phyloP scores from a whole-genome alignment of 441 rosid genomes.

The Geranium incanum region DNA sequence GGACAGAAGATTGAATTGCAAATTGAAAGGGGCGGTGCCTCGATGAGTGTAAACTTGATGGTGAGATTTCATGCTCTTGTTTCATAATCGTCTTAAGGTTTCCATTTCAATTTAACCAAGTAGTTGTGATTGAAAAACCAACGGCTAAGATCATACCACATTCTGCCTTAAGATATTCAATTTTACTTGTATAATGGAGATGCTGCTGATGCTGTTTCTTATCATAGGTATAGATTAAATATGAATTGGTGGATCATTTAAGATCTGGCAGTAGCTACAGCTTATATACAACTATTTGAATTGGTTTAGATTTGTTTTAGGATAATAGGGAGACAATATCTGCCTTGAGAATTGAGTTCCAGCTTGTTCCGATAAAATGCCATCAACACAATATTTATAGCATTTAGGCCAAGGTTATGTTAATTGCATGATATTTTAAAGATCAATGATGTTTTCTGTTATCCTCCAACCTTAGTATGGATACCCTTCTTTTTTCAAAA shows the following conservation, averaged over 20 bases:
- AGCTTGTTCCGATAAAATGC: background rate
- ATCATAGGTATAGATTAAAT: constrained; percentile 14
- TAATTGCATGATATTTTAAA: background rate
- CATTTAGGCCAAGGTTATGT: background rate
- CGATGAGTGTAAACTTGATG: constrained; percentile 51
- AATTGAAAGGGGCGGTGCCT: constrained; percentile 83
- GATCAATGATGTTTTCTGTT: background rate
- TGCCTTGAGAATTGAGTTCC: background rate
- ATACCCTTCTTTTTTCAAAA: background rate
- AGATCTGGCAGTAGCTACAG: constrained; percentile 3
- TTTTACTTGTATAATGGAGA: constrained; percentile 13
- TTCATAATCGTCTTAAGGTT: background rate
- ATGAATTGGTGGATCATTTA: constrained; percentile 8
- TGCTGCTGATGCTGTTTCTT: constrained; percentile 9
- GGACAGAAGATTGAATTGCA: constrained; percentile 53
- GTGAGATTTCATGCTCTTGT: constrained; percentile 42
- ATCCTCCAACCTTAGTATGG: background rate
- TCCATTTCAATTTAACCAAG: background rate
- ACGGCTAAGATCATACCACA: background rate
- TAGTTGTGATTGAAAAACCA: background rate
- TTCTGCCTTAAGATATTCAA: background rate
- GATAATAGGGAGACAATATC: background rate
- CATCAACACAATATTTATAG: background rate
- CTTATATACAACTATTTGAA: background rate
- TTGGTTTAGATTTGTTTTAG: background rate